phyloP scores from a whole-genome alignment of 257 asterid species.

The Solanum pinnatisectum region DNA sequence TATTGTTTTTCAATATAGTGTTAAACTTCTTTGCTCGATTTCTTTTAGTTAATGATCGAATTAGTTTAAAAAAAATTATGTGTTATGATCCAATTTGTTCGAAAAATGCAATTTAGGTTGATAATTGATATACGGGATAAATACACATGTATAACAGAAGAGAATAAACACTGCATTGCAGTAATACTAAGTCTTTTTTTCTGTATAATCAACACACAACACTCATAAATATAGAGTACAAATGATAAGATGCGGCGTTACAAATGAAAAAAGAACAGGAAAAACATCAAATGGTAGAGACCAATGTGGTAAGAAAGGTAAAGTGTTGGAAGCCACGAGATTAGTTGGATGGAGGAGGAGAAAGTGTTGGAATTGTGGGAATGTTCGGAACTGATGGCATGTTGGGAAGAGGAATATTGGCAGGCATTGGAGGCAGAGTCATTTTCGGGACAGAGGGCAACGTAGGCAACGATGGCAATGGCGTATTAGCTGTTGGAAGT shows the following conservation, averaged over 20 bases:
- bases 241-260: not conserved
- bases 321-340: not conserved
- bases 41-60: not conserved
- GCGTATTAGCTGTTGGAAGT: not conserved
- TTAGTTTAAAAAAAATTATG: not conserved
- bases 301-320: not conserved
- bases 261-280: not conserved
- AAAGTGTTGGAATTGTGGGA: not conserved
- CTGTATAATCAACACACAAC: not conserved
- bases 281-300: not conserved
- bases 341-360: not conserved
- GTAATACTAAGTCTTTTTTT: not conserved
- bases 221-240: not conserved
- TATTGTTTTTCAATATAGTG: not conserved
- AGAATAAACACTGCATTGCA: not conserved
- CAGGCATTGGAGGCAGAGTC: not conserved
- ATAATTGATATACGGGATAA: not conserved
- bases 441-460: not conserved
- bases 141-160: not conserved
- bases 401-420: not conserved
- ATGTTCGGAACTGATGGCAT: not conserved
- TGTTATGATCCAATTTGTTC: not conserved
- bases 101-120: not conserved
- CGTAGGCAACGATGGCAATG: not conserved
- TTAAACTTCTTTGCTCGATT: not conserved